Percentiles rank a stretch among this genome's conserved stretches.
phyloP scores from a whole-genome alignment of 2,329 filamentous ascomycete species.

The Lachnellula suecica region DNA sequence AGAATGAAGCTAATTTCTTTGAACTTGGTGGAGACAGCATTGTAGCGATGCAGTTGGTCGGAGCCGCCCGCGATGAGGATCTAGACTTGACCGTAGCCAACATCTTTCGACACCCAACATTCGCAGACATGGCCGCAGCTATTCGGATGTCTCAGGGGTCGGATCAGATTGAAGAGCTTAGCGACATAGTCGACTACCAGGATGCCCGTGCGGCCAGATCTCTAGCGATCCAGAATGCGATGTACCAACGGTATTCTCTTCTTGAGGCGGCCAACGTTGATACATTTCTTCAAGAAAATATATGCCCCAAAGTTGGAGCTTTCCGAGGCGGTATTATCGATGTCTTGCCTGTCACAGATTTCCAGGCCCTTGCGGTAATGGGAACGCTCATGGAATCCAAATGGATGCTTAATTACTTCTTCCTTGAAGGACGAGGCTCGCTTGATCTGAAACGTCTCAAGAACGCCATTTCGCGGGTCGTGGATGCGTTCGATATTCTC shows the following conservation, averaged over 20 bases:
- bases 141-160: slow-evolving; percentile 18
- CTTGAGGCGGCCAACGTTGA: slow-evolving; percentile 25
- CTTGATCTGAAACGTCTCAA: slow-evolving; percentile 8
- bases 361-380: slow-evolving; percentile 9
- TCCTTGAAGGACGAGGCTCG: slow-evolving; percentile 8
- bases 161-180: neutral
- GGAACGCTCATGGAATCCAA: slow-evolving; percentile 12
- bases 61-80: slow-evolving; percentile 31
- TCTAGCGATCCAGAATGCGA: slow-evolving; percentile 3
- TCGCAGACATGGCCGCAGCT: slow-evolving; percentile 44
- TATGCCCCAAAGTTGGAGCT: slow-evolving; percentile 9
- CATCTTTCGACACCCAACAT: slow-evolving; percentile 41
- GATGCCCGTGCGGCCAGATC: slow-evolving; percentile 5
- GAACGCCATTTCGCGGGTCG: neutral
- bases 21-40: slow-evolving; percentile 37
- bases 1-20: slow-evolving; percentile 38
- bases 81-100: slow-evolving; percentile 40
- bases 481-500: slow-evolving; percentile 8
- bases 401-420: slow-evolving; percentile 19
- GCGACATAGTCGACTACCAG: neutral
- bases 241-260: slow-evolving; percentile 14
- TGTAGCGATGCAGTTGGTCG: slow-evolving; percentile 44
- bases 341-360: slow-evolving; percentile 12
- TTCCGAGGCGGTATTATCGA: slow-evolving; percentile 12
- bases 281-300: slow-evolving; percentile 13